Evolutionary conservation across 2,329 filamentous ascomycete genomes (phyloP), one percentile per base, ranked within the genome.

Genomic region (Colletotrichum tabaci): DNA sequence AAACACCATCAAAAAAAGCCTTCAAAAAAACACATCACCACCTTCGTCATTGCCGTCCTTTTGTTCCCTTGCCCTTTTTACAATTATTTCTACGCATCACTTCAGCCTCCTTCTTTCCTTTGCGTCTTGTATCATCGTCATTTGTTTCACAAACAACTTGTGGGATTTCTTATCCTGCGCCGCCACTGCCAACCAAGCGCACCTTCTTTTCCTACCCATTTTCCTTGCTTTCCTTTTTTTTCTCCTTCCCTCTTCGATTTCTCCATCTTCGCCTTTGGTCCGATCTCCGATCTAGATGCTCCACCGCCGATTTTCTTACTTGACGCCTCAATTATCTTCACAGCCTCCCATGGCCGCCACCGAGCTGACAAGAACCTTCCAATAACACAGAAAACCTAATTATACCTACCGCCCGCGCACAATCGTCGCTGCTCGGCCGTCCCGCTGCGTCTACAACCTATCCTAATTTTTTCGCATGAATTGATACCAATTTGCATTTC

Each of bases 401-500:
- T 47, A 30, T 30, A 30, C 5, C 65, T 71, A 47, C 42, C 23
- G 35, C 57, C 65, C 18, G 16, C 52, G 2, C 30, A 16, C 46
- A 3, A 52, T 65, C 62, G 49, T 71, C 66, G 30, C 50, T n/a
- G 35, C 42, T 50, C 52, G 42, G 63, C 56, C 47, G 30, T 2
- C 8, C 8, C 30, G 44, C 38, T 56, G 38, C 57, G 35, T 35
- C 52, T 35, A 38, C 13, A 35, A 57, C 53, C 49, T 5, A 35
- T 42, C 57, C 44, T 66, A 72, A 58, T 67, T 8, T 42, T 61
- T 38, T 40, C 55, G 68, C 70, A 68, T 72, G 70, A 72, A 72
- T 72, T 72, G 70, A 72, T 72, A 72, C 70, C 70, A 71, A 50
- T 71, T 71, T 71, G 55, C 66, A 66, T 57, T 71, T 60, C 23